Conservation (phyloP, 176 grass and related monocot genomes). For the Triticum monococcum region DNA sequence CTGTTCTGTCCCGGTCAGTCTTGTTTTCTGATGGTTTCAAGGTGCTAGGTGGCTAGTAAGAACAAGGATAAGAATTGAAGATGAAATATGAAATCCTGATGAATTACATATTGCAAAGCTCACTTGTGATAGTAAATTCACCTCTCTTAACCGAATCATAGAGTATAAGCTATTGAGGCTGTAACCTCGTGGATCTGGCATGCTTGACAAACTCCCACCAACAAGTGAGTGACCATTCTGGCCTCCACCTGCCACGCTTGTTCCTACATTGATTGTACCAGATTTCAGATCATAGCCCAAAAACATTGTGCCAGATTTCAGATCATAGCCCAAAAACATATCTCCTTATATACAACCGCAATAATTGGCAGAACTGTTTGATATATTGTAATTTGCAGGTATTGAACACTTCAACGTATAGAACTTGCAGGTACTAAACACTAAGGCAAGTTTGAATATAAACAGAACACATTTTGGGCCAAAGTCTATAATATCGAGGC, state of each 20-base stretch:
- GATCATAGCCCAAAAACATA: neutral
- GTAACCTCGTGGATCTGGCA: conserved; percentile 33
- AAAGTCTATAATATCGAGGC: neutral
- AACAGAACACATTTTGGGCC: neutral
- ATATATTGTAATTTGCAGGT: neutral
- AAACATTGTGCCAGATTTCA: conserved; percentile 15
- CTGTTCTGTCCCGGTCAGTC: conserved; percentile 63
- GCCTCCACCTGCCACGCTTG: conserved; percentile 39
- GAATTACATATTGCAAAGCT: neutral
- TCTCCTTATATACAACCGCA: neutral
- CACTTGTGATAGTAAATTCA: conserved; percentile 28
- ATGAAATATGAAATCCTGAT: conserved; percentile 13
- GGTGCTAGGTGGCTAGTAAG: conserved; percentile 64
- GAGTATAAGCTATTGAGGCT: conserved; percentile 45
- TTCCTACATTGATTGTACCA: conserved; percentile 34
- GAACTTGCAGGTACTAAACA: neutral
- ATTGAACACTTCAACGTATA: neutral
- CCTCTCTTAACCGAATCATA: conserved; percentile 77
- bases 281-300: conserved; percentile 16
- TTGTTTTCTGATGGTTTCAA: conserved; percentile 81
- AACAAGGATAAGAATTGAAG: conserved; percentile 31
- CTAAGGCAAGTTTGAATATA: neutral
- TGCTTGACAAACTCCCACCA: conserved; percentile 44
- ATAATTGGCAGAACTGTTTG: neutral
- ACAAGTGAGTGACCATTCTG: conserved; percentile 39